Evolutionary conservation across 257 asterid genomes (phyloP).

Genomic region (Schizonepeta tenuifolia): DNA sequence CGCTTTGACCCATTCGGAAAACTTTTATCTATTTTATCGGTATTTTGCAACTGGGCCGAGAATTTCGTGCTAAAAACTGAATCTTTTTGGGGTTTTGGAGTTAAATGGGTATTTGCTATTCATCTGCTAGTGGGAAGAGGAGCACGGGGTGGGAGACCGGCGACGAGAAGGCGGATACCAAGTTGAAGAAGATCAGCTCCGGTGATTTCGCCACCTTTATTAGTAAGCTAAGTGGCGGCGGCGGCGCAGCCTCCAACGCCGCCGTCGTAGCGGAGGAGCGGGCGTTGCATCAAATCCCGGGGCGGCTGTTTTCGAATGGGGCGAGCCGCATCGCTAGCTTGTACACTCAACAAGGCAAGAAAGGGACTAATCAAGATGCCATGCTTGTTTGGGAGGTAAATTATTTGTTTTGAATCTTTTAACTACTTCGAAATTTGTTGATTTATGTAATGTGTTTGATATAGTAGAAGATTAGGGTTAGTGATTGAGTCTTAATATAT

Average conservation of each 20-base stretch:
- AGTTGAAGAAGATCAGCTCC: constrained; percentile 61
- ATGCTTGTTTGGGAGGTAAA: constrained; percentile 97
- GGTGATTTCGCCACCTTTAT: constrained; percentile 68
- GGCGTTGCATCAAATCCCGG: constrained; percentile 74
- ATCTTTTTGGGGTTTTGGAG: not conserved
- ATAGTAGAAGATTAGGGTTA: not conserved
- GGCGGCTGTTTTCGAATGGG: constrained; percentile 80
- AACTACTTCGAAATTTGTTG: not conserved
- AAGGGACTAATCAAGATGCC: constrained; percentile 96
- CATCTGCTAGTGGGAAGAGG: constrained; percentile 51
- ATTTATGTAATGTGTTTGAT: constrained; percentile 7
- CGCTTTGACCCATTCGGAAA: constrained; percentile 22
- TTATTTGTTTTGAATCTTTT: constrained; percentile 21
- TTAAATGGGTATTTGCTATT: constrained; percentile 90
- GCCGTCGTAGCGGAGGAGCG: constrained; percentile 71
- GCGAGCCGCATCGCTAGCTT: constrained; percentile 63
- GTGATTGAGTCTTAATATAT: not conserved
- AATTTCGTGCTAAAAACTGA: constrained; percentile 12
- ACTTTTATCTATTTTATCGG: not conserved
- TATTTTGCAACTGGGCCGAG: constrained; percentile 6
- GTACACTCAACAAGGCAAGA: constrained; percentile 95
- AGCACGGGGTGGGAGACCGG: constrained; percentile 48
- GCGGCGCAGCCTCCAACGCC: constrained; percentile 41
- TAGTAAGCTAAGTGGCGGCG: constrained; percentile 75
- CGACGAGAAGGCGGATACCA: constrained; percentile 44